These are phyloP conservation scores for Boletellus sp. DNA, from an alignment of 1,284 basidiomycete species.

Conservation along the genomic window DNA sequence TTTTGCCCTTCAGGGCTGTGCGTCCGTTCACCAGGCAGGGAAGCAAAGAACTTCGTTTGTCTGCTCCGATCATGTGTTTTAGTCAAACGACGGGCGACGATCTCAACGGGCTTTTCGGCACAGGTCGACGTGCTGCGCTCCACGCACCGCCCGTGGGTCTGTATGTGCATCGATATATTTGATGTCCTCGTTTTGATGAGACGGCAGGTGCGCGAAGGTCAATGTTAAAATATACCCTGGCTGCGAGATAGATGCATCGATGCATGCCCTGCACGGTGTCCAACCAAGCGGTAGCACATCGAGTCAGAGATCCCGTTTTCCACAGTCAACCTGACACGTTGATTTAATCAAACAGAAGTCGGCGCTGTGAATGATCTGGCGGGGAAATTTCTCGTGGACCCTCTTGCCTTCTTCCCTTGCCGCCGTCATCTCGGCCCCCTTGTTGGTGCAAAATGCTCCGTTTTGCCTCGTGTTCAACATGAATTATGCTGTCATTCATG, in stretches of 20 bases:
- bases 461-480: slow-evolving; percentile 27
- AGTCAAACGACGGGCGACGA: slow-evolving; percentile 10
- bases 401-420: slow-evolving; percentile 5
- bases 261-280: slow-evolving; percentile 6
- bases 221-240: slow-evolving; percentile 4
- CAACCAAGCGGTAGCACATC: background rate
- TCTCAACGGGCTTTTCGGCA: slow-evolving; percentile 16
- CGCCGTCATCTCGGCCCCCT: slow-evolving; percentile 7
- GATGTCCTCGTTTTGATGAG: slow-evolving; percentile 25
- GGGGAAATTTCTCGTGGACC: slow-evolving; percentile 9
- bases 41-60: slow-evolving; percentile 3
- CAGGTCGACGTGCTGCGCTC: slow-evolving; percentile 18
- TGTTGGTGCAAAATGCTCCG: slow-evolving; percentile 13
- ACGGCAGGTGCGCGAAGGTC: slow-evolving; percentile 1
- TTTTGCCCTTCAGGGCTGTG: slow-evolving; percentile 3
- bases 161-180: slow-evolving; percentile 13
- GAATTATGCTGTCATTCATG: slow-evolving; percentile 14
- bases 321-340: slow-evolving; percentile 5
- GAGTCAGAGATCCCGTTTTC: slow-evolving; percentile 4
- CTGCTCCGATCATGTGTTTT: slow-evolving; percentile 8
- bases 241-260: slow-evolving; percentile 3
- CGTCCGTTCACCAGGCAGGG: slow-evolving; percentile 5
- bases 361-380: slow-evolving; percentile 5
- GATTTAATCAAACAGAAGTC: slow-evolving; percentile 10
- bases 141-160: slow-evolving; percentile 8